phyloP scores from a whole-genome alignment of 202 grass and related monocot species.

The Elaeis oleifera region DNA sequence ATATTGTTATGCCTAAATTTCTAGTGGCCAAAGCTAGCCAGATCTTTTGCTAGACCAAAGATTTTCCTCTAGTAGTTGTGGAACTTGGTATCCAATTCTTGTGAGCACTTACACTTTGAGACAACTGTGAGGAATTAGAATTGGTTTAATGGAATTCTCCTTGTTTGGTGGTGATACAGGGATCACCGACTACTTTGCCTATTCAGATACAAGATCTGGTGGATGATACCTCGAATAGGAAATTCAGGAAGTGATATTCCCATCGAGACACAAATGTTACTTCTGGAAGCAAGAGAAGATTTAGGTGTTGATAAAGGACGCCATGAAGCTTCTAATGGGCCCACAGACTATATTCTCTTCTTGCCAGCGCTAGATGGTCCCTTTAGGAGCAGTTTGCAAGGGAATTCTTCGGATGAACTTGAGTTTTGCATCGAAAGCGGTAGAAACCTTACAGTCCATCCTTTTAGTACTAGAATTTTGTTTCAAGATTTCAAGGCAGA shows the following conservation, averaged over 20 bases:
- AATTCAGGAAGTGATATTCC: constrained; percentile 24
- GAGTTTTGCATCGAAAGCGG: constrained; percentile 28
- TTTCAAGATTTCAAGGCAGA: not conserved
- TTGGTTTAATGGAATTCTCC: not conserved
- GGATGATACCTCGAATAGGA: constrained; percentile 25
- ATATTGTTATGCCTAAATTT: no score
- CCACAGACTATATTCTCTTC: constrained; percentile 9
- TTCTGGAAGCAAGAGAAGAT: constrained; percentile 13
- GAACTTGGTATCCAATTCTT: no score
- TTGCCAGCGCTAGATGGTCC: constrained; percentile 19
- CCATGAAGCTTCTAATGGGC: not conserved
- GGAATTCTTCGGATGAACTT: constrained; percentile 22
- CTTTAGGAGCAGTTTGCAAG: constrained; percentile 27
- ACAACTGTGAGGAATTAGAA: not conserved
- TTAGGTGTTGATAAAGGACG: not conserved
- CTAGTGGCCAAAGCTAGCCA: no score
- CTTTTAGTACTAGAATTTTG: not conserved
- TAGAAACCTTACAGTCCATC: constrained; percentile 5
- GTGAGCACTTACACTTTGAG: not conserved
- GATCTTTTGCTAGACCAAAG: no score
- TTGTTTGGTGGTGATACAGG: constrained; percentile 2
- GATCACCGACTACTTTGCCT: constrained; percentile 17
- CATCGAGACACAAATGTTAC: constrained; percentile 26
- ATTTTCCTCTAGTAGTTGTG: no score
- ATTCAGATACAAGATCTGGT: constrained; percentile 24